Base-by-base conservation (phyloP, 371 early-diverging fungal genomes). In the Fennellomyces sp. region DNA sequence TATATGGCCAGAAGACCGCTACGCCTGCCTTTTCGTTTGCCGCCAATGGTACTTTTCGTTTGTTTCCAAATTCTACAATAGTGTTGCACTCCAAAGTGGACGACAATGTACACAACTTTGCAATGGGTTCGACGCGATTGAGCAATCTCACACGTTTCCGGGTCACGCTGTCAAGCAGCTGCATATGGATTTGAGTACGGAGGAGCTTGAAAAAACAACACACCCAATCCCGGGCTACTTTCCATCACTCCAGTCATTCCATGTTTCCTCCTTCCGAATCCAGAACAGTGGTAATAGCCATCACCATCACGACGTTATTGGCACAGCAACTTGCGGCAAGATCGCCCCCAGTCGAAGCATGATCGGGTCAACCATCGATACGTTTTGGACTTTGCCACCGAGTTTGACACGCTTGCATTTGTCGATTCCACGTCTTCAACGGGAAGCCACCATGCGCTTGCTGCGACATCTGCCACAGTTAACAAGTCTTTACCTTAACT, bases 11-110 rank as follows among this genome's bases (percentile, higher is more conserved):
- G 56, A 54, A 17, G 62, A 62, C 25, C 35, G 55, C 19, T 55
- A 56, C 11, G 56, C 55, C 21, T 62, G 56, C 28, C 56, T 62
- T 36, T 56, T 39, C 11, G 55, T 47, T 5, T 62, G 56, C 21
- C 62, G 53, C 11, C 50, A 55, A 25, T 56, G 56, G 55, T 56
- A 56, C 31, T 17, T n/a, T n/a, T 27, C 31, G 26, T 55, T 62
- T 53, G 10, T 28, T 27, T 11, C 29, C 19, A 21, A 23, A 23
- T 60, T 60, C 25, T 52, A 60, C 28, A 28, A 25, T 11, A 47
- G 26, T 12, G 25, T 49, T 19, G 17, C 35, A 35, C 30, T 49
- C 31, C 28, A 15, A 10, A 49, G n/a, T 5, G 49, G 25, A 26
- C 5, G 21, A 6, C 36, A 39, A 25, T 47, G 49, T 39, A 19